A percentile compares a stretch with the other conserved stretches of the same genome.
Conservation (phyloP, 441 rosid genomes). For the Biscutella laevigata region DNA sequence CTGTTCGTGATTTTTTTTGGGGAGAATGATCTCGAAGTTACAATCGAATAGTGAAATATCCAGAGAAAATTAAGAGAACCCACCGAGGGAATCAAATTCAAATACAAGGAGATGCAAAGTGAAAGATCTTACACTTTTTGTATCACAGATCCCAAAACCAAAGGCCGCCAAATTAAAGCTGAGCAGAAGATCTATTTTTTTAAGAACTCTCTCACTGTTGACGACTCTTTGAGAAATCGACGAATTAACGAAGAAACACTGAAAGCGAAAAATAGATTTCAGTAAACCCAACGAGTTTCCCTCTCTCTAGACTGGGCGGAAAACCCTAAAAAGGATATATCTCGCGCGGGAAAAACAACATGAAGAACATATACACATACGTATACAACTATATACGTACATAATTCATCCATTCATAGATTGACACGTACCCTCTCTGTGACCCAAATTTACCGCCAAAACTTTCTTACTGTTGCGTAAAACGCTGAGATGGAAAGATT, state of each 20-base stretch:
- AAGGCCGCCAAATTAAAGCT: slow-evolving; percentile 4
- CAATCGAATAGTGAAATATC: neutral
- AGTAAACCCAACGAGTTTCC: slow-evolving; percentile 27
- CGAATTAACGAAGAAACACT: slow-evolving; percentile 7
- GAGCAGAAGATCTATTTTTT: slow-evolving; percentile 13
- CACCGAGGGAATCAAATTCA: neutral
- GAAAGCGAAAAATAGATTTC: neutral
- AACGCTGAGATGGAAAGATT: slow-evolving; percentile 31
- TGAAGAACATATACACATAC: slow-evolving; percentile 25
- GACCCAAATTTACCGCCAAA: slow-evolving; percentile 56
- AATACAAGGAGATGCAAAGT: neutral
- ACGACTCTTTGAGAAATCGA: slow-evolving; percentile 1
- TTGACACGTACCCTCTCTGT: slow-evolving; percentile 29
- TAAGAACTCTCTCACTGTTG: slow-evolving; percentile 3
- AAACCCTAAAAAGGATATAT: slow-evolving; percentile 34
- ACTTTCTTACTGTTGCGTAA: slow-evolving; percentile 34
- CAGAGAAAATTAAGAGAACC: no score
- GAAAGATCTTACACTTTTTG: slow-evolving; percentile 14
- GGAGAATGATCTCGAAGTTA: slow-evolving; percentile 1
- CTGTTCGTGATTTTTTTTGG: neutral
- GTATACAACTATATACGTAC: slow-evolving; percentile 18
- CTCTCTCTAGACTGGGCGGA: slow-evolving; percentile 22
- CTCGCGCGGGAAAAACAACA: slow-evolving; percentile 78
- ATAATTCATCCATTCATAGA: slow-evolving; percentile 6
- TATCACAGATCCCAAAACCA: slow-evolving; percentile 18